Percentiles rank a stretch among this genome's conserved stretches.
Evolutionary conservation across 345 rosid species (phyloP).

Genomic region (Stellera chamaejasme): DNA sequence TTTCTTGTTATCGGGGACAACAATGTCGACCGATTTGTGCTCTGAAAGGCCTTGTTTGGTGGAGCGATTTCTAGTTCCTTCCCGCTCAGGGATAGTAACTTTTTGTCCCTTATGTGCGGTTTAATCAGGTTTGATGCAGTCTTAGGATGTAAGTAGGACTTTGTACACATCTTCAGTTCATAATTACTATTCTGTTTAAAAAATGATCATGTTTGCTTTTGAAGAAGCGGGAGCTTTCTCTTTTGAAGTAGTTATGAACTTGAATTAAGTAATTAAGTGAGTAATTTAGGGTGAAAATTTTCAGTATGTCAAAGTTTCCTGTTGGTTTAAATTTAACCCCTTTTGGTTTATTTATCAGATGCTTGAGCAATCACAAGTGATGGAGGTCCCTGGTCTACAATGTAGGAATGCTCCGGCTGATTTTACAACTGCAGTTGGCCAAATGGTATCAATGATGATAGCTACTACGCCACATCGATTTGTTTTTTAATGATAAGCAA

Average conservation of each 20-base stretch:
- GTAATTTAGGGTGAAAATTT: not conserved
- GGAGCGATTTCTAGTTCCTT: slow-evolving; percentile 46
- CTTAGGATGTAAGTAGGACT: not conserved
- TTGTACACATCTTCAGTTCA: not conserved
- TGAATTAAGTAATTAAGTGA: not conserved
- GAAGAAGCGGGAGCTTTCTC: not conserved
- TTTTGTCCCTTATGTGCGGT: not conserved
- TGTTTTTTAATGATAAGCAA: too few species aligned
- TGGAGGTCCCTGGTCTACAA: slow-evolving; percentile 43
- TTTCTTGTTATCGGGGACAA: not conserved
- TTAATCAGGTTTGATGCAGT: not conserved
- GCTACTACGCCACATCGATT: not conserved
- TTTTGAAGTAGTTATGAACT: not conserved
- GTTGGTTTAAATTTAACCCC: not conserved
- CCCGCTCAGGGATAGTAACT: slow-evolving; percentile 33
- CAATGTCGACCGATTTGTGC: slow-evolving; percentile 32
- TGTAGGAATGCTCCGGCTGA: slow-evolving; percentile 37
- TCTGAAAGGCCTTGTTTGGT: slow-evolving; percentile 48
- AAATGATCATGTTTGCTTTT: not conserved
- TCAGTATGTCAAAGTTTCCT: not conserved
- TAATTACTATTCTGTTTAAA: not conserved
- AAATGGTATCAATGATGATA: slow-evolving; percentile 47
- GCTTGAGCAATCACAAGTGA: slow-evolving; percentile 56
- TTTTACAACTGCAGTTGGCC: slow-evolving; percentile 60
- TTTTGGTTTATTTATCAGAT: slow-evolving; percentile 27